phyloP scores from a whole-genome alignment of 2,329 filamentous ascomycete species.

The Sporothrix pallida region DNA sequence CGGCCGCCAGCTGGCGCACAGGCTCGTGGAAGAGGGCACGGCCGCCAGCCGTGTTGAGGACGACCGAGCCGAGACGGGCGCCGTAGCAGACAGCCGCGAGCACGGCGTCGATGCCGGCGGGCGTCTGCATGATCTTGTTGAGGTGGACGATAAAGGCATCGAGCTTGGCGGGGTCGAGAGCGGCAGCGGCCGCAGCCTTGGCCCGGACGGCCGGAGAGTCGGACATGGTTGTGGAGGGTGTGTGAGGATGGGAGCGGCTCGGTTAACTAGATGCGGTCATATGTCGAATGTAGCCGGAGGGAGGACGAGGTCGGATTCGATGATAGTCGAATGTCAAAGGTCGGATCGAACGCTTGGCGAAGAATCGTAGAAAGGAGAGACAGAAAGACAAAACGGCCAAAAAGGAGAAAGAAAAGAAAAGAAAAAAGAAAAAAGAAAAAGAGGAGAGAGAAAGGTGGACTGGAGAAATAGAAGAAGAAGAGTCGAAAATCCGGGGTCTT shows the following conservation, averaged over 20 bases:
- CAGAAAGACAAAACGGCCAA: neutral
- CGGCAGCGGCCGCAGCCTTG: constrained; percentile 32
- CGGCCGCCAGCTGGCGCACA: constrained; percentile 58
- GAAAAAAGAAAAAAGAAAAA: neutral
- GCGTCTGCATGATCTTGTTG: constrained; percentile 69
- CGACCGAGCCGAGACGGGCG: constrained; percentile 60
- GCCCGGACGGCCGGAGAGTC: constrained; percentile 34
- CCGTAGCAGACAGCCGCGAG: constrained; percentile 73
- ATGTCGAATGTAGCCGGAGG: neutral
- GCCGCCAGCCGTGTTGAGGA: constrained; percentile 60
- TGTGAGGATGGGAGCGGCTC: neutral
- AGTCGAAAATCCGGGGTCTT: constrained; percentile 2
- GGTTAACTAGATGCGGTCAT: neutral
- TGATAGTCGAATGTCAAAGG: neutral
- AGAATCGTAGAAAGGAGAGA: neutral
- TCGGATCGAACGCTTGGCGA: neutral
- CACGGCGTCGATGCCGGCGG: constrained; percentile 71
- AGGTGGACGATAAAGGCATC: constrained; percentile 63
- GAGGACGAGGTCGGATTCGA: neutral
- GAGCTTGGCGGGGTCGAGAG: constrained; percentile 46
- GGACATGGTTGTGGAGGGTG: constrained; percentile 35
- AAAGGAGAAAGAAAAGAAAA: constrained; percentile 5
- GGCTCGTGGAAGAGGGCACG: constrained; percentile 60
- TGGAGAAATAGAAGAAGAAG: neutral
- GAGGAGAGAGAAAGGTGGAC: neutral